phyloP scores from a whole-genome alignment of 768 basidiomycete genomes.

The Exidia glandulosa region DNA sequence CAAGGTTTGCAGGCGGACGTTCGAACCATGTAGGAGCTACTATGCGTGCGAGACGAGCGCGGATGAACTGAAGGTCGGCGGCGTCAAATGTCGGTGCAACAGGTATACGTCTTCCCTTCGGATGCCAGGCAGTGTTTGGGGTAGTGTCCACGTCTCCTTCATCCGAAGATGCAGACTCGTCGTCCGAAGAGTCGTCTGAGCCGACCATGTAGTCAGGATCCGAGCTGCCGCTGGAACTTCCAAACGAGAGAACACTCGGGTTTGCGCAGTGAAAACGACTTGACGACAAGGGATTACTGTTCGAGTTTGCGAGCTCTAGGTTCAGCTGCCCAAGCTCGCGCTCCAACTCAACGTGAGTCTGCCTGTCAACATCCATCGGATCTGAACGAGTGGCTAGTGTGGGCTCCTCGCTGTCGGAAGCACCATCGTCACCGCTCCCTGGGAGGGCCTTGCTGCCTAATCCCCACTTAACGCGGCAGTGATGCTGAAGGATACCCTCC shows the following conservation, averaged over 20 bases:
- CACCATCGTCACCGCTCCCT: no score
- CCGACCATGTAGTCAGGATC: not conserved
- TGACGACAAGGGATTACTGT: not conserved
- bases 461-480: constrained; percentile 12
- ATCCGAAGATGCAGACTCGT: not conserved
- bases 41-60: not conserved
- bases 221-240: not conserved
- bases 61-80: not conserved
- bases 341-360: not conserved
- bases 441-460: no score
- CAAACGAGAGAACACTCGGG: not conserved
- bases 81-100: not conserved
- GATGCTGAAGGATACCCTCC: constrained; percentile 11
- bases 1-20: not conserved
- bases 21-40: not conserved
- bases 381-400: no score
- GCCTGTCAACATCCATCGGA: not conserved
- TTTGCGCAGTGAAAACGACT: not conserved
- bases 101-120: not conserved
- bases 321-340: not conserved
- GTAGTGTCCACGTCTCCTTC: not conserved
- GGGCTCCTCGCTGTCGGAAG: no score
- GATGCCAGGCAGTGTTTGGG: not conserved
- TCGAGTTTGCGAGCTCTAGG: not conserved
- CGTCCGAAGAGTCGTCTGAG: not conserved